Evolutionary conservation across 2,329 filamentous ascomycete species (phyloP), one percentile per base, ranked within the genome.

Genomic region (Amphichorda felina): DNA sequence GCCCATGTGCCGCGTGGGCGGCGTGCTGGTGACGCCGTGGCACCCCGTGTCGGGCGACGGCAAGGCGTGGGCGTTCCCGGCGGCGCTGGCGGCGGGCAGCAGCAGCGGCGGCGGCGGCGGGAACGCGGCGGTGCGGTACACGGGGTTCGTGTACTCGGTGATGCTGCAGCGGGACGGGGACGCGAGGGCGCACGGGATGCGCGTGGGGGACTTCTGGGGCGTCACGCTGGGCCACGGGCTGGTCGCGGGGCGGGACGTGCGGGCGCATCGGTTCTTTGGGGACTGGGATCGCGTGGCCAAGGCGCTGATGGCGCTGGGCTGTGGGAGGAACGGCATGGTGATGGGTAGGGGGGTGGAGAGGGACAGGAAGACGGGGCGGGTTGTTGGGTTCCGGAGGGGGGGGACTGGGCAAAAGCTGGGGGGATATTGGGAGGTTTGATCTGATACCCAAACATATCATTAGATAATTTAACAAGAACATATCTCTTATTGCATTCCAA

Each of bases 161-260:
- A 47, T 79, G 14, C 52, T 79, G 14, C 59, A 73, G 50, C 55
- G 55, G 2, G 63, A 68, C 40, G 33, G 32, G 2, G 51, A 63
- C 36, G 30, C 50, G 0, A 57, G 61, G 7, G 64, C 66, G 0
- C 72, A 79, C 44, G 67, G 70, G 1, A 53, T 79, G 21, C 46
- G 50, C 2, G 55, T 72, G 11, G 61, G 44, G 1, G 53, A 59
- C 5, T 22, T 36, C 30, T 71, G 68, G 63, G 73, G 66, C 11
- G 71, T 75, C 1, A 72, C 73, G 1, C 54, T 79, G 10, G 75
- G 73, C 1, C 74, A 79, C 44, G 73, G 74, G 0, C 30, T 75
- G 15, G 48, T 54, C 3, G 37, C 40, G 2, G 53, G 46, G 18
- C 6, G 43, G 3, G 49, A 53, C 19, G 52, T 57, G 2, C 59